Evolutionary conservation across 208 protist species (phyloP), one percentile per base, ranked within the genome.

Genomic region (Blastocrithidia nonstop): DNA sequence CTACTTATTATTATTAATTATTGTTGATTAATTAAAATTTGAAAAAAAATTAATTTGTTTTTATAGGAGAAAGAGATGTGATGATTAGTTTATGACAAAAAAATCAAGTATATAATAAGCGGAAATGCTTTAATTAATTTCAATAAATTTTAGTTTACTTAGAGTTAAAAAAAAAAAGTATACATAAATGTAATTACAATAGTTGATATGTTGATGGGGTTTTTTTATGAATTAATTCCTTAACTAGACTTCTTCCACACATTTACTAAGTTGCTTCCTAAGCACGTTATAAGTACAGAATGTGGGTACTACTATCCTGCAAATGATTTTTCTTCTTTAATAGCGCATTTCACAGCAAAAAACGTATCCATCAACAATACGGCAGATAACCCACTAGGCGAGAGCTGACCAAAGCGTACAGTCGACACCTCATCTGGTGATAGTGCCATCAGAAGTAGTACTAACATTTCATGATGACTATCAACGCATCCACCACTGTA

Each of bases 401-500:
- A 81, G 20, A 88, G 55, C 41, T 73, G 52, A 7, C 89, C 89
- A 35, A 95, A 79, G 9, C 88, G 80, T n/a, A 95, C 58, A 2
- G 77, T 86, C 1, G 88, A 95, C 25, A 95, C 69, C 45, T 95
- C 84, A 46, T 96, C 86, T 13, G 87, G 80, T 20, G 70, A 71
- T 20, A 95, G 55, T 3, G 75, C 83, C 89, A 95, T 95, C 28
- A 95, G 67, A 46, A 95, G 57, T 56, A 95, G 54, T 29, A 87
- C 71, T 20, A 93, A 38, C 58, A 90, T 73, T 45, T 96, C 88
- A 57, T 95, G 80, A 48, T 88, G 71, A 11, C 52, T 61, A 44
- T 96, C 88, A 5, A 95, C 79, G 43, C 70, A 92, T 20, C 88
- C 87, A 36, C 88, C 86, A 17, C 71, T 54, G 57, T 71, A 73